Base-by-base conservation (phyloP, 139 green algal genomes). In the Chlorella sp. region DNA sequence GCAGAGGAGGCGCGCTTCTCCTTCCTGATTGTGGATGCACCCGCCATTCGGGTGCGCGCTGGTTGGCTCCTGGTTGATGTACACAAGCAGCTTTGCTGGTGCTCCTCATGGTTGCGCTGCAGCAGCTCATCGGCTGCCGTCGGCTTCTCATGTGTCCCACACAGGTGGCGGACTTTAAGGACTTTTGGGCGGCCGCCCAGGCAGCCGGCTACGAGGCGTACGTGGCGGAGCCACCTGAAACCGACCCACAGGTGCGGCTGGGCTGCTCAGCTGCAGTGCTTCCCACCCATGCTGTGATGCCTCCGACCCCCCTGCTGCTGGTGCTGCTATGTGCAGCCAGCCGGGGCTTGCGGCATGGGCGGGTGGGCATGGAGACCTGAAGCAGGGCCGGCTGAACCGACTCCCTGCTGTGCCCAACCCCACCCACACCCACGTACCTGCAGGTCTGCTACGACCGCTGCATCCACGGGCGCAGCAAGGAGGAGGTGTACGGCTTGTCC, bases 21-120 rank as follows among this genome's bases (percentile, higher is more conserved):
- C 15, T 91, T 97, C 63, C 87, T 97, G 60, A 88, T 97, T 25
- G 89, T 96, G 60, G 93, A 96, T 73, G 92, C 93, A 9, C 91
- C 91, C 6, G 86, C 94, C 56, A 44, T 93, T 25, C 57, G 72
- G 76, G 76, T 51, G 36, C 16, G 76, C 32, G 9, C 6, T 17
- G 32, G n/a, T n/a, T 15, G 32, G 65, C 16, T 30, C 32, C 65
- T 26, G 30, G 5, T 28, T 4, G 9, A 32, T 44, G 65, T 30
- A 28, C 26, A n/a, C n/a, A n/a, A n/a, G n/a, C n/a, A n/a, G n/a
- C n/a, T n/a, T n/a, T n/a, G n/a, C n/a, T n/a, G n/a, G n/a, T n/a
- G n/a, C n/a, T n/a, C n/a, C n/a, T n/a, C n/a, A n/a, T n/a, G n/a
- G n/a, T n/a, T n/a, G n/a, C n/a, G n/a, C n/a, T n/a, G n/a, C n/a